Conservation (phyloP, 306 rosid genomes). For the Cicer chorassanicum region DNA sequence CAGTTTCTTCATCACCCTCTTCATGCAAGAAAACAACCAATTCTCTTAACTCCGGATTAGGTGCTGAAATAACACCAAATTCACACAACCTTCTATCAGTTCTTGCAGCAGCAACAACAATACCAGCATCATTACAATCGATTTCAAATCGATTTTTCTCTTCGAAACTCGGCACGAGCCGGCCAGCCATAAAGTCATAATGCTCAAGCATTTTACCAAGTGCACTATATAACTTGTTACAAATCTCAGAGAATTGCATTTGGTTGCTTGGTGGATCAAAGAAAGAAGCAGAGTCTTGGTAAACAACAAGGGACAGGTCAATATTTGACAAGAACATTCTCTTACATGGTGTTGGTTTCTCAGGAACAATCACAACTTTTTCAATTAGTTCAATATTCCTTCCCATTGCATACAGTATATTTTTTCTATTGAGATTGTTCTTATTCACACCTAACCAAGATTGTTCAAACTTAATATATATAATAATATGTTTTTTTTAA, state of each 20-base stretch:
- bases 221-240: constrained; percentile 42
- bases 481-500: background rate
- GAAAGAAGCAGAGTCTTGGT: constrained; percentile 60
- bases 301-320: constrained; percentile 59
- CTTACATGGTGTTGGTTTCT: constrained; percentile 40
- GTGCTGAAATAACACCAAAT: constrained; percentile 48
- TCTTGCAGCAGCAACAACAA: constrained; percentile 52
- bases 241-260: constrained; percentile 51
- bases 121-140: constrained; percentile 61
- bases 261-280: constrained; percentile 53
- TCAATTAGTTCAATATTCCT: constrained; percentile 49
- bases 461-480: background rate
- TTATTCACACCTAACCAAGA: background rate
- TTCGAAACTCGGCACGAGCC: constrained; percentile 47
- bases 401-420: constrained; percentile 34
- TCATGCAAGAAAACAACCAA: constrained; percentile 51
- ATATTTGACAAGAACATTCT: constrained; percentile 63
- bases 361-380: constrained; percentile 52
- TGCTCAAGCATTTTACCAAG: constrained; percentile 49
- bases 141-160: constrained; percentile 53
- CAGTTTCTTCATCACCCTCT: constrained; percentile 44
- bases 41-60: constrained; percentile 49
- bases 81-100: constrained; percentile 51
- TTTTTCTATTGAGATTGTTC: background rate
- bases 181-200: constrained; percentile 60